These are phyloP conservation scores for Cryptococcus sp. DNA, from an alignment of 1,284 basidiomycete species.

Conservation along the genomic window DNA sequence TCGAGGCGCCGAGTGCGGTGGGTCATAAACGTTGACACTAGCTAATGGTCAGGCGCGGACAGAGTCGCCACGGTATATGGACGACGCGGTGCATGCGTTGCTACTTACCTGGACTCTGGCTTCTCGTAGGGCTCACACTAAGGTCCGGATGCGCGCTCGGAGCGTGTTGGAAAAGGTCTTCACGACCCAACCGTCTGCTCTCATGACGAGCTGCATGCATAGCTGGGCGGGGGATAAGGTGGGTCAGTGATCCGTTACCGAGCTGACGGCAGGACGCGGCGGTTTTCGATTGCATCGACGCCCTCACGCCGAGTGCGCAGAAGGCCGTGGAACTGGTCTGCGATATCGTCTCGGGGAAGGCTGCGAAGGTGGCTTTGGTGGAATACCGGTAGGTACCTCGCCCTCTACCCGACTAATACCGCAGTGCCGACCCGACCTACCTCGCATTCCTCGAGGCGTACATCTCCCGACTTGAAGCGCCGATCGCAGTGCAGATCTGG, in stretches of 20 bases:
- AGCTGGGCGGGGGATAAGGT: conserved; percentile 38
- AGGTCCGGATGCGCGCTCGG: conserved; percentile 63
- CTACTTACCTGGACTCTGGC: conserved; percentile 39
- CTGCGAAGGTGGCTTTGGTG: conserved; percentile 6
- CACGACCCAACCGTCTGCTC: conserved; percentile 72
- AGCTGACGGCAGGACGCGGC: conserved; percentile 48
- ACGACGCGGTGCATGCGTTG: conserved; percentile 40
- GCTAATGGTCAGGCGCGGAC: conserved; percentile 13
- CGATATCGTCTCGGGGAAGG: conserved; percentile 59
- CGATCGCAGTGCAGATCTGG: conserved; percentile 91
- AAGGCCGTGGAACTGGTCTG: conserved; percentile 87
- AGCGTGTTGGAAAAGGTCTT: conserved; percentile 85
- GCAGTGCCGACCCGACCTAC: conserved; percentile 49
- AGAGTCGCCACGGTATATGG: conserved; percentile 35
- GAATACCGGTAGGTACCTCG: conserved; percentile 21
- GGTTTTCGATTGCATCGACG: conserved; percentile 80
- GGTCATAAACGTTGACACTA: background rate
- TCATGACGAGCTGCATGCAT: conserved; percentile 63
- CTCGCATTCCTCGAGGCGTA: conserved; percentile 80
- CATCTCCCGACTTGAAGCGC: conserved; percentile 78
- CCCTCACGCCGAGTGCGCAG: conserved; percentile 81
- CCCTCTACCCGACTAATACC: conserved; percentile 55
- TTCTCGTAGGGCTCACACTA: conserved; percentile 39
- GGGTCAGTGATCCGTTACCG: conserved; percentile 5
- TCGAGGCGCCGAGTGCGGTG: conserved; percentile 35